These are phyloP conservation scores for Epichloe hybrida DNA, from an alignment of 2,329 filamentous ascomycete genomes.

Conservation along the genomic window DNA sequence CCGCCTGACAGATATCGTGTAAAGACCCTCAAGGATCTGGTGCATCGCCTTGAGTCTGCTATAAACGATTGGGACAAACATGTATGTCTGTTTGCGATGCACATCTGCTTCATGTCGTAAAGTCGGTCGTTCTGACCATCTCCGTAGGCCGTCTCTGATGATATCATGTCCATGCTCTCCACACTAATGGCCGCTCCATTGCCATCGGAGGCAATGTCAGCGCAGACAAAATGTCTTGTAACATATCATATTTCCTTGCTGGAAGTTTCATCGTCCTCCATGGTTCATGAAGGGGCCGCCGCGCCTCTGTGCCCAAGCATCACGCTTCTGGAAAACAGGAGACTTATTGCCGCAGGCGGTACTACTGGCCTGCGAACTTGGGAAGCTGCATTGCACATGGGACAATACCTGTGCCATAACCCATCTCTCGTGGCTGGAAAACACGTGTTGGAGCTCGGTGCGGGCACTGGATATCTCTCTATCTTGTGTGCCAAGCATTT, in stretches of 20 bases:
- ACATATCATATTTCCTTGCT: slow-evolving; percentile 46
- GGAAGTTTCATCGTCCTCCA: slow-evolving; percentile 9
- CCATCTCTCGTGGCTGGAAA: slow-evolving; percentile 34
- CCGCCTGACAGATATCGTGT: slow-evolving; percentile 59
- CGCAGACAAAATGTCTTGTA: slow-evolving; percentile 61
- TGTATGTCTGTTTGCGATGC: slow-evolving; percentile 43
- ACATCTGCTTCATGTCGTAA: background rate
- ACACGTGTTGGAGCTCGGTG: slow-evolving; percentile 57
- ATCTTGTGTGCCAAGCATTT: slow-evolving; percentile 61
- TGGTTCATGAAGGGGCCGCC: background rate
- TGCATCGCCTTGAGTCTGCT: slow-evolving; percentile 55
- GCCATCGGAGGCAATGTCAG: slow-evolving; percentile 49
- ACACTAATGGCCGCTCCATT: slow-evolving; percentile 49
- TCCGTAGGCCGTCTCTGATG: slow-evolving; percentile 66
- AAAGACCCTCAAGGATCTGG: slow-evolving; percentile 59
- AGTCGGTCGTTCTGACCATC: slow-evolving; percentile 12
- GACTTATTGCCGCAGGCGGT: slow-evolving; percentile 54
- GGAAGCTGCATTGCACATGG: slow-evolving; percentile 66
- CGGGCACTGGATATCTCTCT: slow-evolving; percentile 64
- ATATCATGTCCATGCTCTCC: slow-evolving; percentile 58
- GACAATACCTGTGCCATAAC: slow-evolving; percentile 48
- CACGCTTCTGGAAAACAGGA: slow-evolving; percentile 55
- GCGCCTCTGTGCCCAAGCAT: slow-evolving; percentile 22
- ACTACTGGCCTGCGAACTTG: slow-evolving; percentile 70
- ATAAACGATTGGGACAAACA: slow-evolving; percentile 75